Percentiles rank a stretch among this genome's conserved stretches.
These are phyloP conservation scores for Phytophthora foliorum DNA, from an alignment of 352 stramenopile genomes.

Conservation along the genomic window DNA sequence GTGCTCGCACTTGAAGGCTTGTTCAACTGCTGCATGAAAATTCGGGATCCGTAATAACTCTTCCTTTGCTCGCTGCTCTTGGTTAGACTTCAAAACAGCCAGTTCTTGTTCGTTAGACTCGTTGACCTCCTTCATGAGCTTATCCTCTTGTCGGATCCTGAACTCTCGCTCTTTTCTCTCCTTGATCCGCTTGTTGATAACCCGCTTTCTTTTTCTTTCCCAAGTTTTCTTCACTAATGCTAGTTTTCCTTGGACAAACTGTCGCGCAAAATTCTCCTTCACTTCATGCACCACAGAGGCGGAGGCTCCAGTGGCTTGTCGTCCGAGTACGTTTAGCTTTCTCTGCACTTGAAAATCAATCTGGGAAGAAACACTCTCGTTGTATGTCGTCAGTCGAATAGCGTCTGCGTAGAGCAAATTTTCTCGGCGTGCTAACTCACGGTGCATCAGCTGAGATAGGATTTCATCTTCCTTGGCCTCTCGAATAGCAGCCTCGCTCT, in stretches of 20 bases:
- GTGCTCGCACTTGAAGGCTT: constrained; percentile 66
- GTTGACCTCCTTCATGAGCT: constrained; percentile 49
- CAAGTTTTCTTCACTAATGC: constrained; percentile 77
- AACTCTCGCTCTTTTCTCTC: constrained; percentile 60
- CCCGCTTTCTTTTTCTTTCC: constrained; percentile 66
- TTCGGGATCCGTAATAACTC: constrained; percentile 71
- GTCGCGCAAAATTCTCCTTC: constrained; percentile 61
- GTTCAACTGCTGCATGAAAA: constrained; percentile 55
- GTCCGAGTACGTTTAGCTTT: constrained; percentile 39
- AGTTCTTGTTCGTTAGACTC: constrained; percentile 48
- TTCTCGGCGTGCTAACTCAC: constrained; percentile 48
- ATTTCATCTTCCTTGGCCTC: constrained; percentile 52
- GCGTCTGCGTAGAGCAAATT: constrained; percentile 62
- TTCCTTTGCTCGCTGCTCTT: constrained; percentile 34
- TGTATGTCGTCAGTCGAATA: constrained; percentile 74
- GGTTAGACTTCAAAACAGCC: constrained; percentile 35
- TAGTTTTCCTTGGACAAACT: constrained; percentile 67
- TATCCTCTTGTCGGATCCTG: constrained; percentile 61
- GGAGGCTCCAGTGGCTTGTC: constrained; percentile 13
- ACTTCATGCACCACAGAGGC: constrained; percentile 39
- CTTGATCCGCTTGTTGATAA: constrained; percentile 52
- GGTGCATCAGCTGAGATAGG: constrained; percentile 43
- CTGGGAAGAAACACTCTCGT: constrained; percentile 66
- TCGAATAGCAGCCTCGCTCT: constrained; percentile 37
- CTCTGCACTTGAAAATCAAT: constrained; percentile 78